Evolutionary conservation across 352 stramenopile genomes (phyloP), one percentile per base, ranked within the genome.

Genomic region (Globisporangium radiosum): DNA sequence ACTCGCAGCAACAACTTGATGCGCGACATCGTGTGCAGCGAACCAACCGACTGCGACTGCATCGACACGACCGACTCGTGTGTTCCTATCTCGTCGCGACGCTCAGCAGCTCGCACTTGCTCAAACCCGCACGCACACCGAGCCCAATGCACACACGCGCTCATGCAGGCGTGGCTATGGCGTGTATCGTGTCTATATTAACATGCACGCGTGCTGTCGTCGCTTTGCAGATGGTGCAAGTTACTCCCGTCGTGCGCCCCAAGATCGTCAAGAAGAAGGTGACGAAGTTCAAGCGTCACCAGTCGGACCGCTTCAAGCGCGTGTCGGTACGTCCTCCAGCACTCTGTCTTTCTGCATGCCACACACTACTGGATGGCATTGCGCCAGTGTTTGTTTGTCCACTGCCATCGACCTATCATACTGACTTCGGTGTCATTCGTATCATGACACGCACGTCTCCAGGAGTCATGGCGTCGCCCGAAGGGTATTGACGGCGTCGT

Each of bases 401-500:
- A 45, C 1, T 13, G 42, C 14, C 11, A 10, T 45, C 8, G 42
- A 45, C 7, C 42, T 15, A 10, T 15, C 0, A 14, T 45, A 47
- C 42, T 14, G 10, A 47, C 42, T 11, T 13, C 9, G 11, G 5
- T 47, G 13, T 17, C 37, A 1, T 36, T 33, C 7, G 47, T 13
- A 25, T 53, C 8, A 3, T 36, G 25, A 33, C 25, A 33, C 36
- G 15, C 39, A 14, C 36, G 38, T 0, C 14, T 14, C 59, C 61
- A 86, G 73, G 86, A 96, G 68, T 94, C 81, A 78, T 99, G 97
- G 97, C 91, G 97, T 73, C 97, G 97, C 77, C 97, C 97, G 52
- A 99, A 99, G 85, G 97, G 97, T 99, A 99, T 99, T 88, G 97
- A 99, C 87, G 92, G 94, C 76, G 97, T 97, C 67, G 96, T 99